Evolutionary conservation across 2,329 filamentous ascomycete species (phyloP).

Genomic region (Sarocladium kiliense): DNA sequence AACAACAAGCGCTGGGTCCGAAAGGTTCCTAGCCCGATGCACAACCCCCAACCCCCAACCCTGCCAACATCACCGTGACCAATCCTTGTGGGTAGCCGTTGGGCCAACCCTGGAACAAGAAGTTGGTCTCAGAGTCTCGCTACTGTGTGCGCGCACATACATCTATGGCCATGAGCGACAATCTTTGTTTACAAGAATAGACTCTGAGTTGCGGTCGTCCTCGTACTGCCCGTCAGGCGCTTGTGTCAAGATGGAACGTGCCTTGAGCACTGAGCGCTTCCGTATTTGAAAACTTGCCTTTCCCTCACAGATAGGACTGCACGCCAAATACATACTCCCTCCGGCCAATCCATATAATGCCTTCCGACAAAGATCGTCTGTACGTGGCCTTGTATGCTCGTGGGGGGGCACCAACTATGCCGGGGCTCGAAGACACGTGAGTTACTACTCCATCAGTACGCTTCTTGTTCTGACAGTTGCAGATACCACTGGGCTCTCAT

Average conservation of each 20-base stretch:
- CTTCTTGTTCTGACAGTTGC: background rate
- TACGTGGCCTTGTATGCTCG: conserved; percentile 18
- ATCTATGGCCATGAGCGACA: background rate
- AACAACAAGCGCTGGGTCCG: background rate
- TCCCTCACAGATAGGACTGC: too few species aligned
- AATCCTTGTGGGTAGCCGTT: background rate
- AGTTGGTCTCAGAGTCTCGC: background rate
- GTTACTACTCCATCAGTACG: background rate
- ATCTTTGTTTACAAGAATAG: background rate
- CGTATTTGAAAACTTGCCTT: too few species aligned
- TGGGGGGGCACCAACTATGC: conserved; percentile 14
- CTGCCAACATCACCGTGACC: background rate
- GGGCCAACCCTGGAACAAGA: background rate
- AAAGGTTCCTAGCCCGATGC: background rate
- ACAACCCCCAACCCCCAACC: background rate
- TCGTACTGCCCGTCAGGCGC: background rate
- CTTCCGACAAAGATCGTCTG: conserved; percentile 16
- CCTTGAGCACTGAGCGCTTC: background rate
- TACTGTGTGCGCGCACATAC: background rate
- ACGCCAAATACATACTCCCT: too few species aligned
- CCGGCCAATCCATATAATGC: too few species aligned
- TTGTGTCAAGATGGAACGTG: background rate
- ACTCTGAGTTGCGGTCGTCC: background rate
- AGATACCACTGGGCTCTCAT: conserved; percentile 33
- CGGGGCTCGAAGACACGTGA: conserved; percentile 17